These are phyloP conservation scores for Monosporozyma siamensis DNA, from an alignment of 805 yeast species.

Conservation along the genomic window DNA sequence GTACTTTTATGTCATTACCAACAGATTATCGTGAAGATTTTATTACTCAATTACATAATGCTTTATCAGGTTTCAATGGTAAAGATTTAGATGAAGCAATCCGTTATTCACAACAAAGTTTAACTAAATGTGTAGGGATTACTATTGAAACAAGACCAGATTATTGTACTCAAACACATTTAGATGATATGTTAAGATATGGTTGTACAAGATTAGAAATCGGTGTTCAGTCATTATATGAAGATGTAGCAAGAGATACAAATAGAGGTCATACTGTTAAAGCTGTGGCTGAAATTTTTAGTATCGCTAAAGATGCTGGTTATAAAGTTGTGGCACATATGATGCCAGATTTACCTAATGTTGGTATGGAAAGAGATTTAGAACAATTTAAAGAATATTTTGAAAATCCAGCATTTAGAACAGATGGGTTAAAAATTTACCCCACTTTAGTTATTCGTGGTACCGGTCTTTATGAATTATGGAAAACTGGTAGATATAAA, in stretches of 20 bases:
- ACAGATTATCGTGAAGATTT: constrained; percentile 82
- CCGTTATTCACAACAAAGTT: constrained; percentile 80
- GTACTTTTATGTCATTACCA: constrained; percentile 94
- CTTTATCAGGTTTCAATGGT: constrained; percentile 87
- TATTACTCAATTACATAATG: constrained; percentile 86
- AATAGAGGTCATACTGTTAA: constrained; percentile 96
- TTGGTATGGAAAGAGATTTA: constrained; percentile 95
- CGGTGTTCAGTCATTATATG: constrained; percentile 95
- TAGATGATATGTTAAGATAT: constrained; percentile 89
- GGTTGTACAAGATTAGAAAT: constrained; percentile 96
- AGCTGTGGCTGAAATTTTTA: constrained; percentile 92
- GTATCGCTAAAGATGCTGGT: constrained; percentile 95
- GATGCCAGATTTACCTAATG: constrained; percentile 99
- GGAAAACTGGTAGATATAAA: constrained; percentile 93
- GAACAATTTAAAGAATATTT: constrained; percentile 95
- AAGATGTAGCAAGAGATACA: constrained; percentile 97
- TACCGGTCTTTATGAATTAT: constrained; percentile 90
- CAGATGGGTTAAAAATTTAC: constrained; percentile 91
- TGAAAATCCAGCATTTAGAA: constrained; percentile 92
- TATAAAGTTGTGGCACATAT: constrained; percentile 95
- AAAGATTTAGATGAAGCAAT: constrained; percentile 85
- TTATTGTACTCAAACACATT: constrained; percentile 91
- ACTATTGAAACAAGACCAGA: constrained; percentile 98
- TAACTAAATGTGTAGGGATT: constrained; percentile 95
- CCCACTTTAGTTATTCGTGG: constrained; percentile 97